Percentiles rank a stretch among this genome's conserved stretches.
Evolutionary conservation across 2,329 filamentous ascomycete species (phyloP).

Genomic region (Epichloe elymi): DNA sequence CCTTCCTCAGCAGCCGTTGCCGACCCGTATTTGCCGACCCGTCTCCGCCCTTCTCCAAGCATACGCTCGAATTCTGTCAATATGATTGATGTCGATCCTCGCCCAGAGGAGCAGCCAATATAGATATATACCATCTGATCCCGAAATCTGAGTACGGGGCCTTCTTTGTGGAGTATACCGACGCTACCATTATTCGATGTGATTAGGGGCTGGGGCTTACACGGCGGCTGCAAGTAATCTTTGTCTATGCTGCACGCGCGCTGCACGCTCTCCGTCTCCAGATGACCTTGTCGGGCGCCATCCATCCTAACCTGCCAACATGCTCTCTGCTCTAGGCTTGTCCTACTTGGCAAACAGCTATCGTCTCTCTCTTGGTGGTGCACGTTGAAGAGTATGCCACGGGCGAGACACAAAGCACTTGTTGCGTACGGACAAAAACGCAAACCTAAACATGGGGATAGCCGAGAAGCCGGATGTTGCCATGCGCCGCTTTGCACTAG

Average conservation of each 20-base stretch:
- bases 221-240: background rate
- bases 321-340: background rate
- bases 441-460: background rate
- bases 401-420: background rate
- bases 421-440: background rate
- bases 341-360: background rate
- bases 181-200: background rate
- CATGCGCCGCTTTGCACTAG: background rate
- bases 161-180: background rate
- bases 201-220: background rate
- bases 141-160: background rate
- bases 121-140: background rate
- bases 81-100: background rate
- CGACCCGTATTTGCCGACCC: background rate
- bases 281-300: background rate
- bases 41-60: background rate
- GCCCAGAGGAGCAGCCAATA: background rate
- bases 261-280: background rate
- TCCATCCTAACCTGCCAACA: background rate
- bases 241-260: background rate
- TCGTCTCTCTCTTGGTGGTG: background rate
- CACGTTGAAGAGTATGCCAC: background rate
- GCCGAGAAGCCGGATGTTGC: background rate
- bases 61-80: background rate
- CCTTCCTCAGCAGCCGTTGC: background rate